Evolutionary conservation across 1,139 yeast genomes (phyloP).

Genomic region (Saccharomyces hybrid): DNA sequence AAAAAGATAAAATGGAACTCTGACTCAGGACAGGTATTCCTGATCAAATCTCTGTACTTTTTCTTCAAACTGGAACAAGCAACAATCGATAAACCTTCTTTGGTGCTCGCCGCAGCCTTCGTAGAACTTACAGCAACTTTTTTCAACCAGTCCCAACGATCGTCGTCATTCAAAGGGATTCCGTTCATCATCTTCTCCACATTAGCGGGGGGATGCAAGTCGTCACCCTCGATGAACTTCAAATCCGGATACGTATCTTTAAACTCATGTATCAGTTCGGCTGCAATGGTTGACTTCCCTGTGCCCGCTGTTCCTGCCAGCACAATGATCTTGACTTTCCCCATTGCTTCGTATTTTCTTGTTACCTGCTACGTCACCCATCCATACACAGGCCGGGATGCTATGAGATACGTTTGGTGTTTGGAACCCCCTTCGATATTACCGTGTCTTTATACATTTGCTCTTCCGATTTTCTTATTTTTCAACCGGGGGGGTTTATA

Average conservation of each 20-base stretch:
- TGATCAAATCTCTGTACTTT: slow-evolving; percentile 57
- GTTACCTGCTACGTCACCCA: not conserved
- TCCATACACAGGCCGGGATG: not conserved
- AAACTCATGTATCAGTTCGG: slow-evolving; percentile 36
- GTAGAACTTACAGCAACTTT: slow-evolving; percentile 41
- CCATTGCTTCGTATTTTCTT: not conserved
- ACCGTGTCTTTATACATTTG: too few relatives aligned
- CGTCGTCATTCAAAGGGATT: slow-evolving; percentile 76
- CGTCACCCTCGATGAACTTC: slow-evolving; percentile 79
- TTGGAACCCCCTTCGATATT: not conserved
- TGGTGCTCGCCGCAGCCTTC: slow-evolving; percentile 30
- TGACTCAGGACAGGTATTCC: slow-evolving; percentile 33
- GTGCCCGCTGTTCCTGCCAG: slow-evolving; percentile 96
- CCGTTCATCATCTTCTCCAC: slow-evolving; percentile 77
- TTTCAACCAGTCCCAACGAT: slow-evolving; percentile 84
- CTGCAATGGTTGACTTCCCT: slow-evolving; percentile 79
- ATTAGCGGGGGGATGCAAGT: slow-evolving; percentile 64
- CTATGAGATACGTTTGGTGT: not conserved
- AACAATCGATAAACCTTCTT: slow-evolving; percentile 43
- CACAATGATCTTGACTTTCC: slow-evolving; percentile 31
- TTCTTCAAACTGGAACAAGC: slow-evolving; percentile 82
- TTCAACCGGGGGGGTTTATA: not conserved
- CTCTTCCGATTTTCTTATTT: not conserved
- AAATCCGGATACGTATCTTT: slow-evolving; percentile 31
- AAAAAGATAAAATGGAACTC: slow-evolving; percentile 58